These are phyloP conservation scores for Diplodia sapinea DNA, from an alignment of 2,329 filamentous ascomycete species.

Conservation along the genomic window DNA sequence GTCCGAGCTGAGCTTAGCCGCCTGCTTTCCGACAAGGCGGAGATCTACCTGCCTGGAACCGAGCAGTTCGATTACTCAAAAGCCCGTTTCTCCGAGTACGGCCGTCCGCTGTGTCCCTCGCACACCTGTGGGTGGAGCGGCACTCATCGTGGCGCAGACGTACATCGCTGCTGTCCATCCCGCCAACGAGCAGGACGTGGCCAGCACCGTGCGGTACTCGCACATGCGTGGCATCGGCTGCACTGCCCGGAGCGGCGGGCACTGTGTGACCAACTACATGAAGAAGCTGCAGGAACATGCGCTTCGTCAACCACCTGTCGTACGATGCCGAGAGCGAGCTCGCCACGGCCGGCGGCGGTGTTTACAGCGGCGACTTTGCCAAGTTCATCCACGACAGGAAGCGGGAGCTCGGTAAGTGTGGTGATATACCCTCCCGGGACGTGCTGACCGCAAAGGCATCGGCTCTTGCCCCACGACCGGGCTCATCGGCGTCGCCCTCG, in stretches of 20 bases:
- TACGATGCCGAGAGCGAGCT: background rate
- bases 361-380: background rate
- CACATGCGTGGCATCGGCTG: background rate
- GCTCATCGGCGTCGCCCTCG: conserved; percentile 9
- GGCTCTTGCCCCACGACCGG: conserved; percentile 19
- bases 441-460: background rate
- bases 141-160: background rate
- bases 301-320: background rate
- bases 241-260: background rate
- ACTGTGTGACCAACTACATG: background rate
- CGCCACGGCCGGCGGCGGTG: background rate
- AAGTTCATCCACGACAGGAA: background rate
- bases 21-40: background rate
- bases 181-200: background rate
- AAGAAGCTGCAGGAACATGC: background rate
- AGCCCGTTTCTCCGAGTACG: background rate
- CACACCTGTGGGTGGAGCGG: background rate
- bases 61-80: background rate
- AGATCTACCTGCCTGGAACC: background rate
- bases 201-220: background rate
- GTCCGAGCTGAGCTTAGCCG: conserved; percentile 43
- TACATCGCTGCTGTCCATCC: background rate
- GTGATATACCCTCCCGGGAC: too few species aligned
- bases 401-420: background rate
- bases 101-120: background rate